Percentiles rank a stretch among this genome's conserved stretches.
Conservation (phyloP, 306 rosid genomes). For the Cicer yamashitae region DNA sequence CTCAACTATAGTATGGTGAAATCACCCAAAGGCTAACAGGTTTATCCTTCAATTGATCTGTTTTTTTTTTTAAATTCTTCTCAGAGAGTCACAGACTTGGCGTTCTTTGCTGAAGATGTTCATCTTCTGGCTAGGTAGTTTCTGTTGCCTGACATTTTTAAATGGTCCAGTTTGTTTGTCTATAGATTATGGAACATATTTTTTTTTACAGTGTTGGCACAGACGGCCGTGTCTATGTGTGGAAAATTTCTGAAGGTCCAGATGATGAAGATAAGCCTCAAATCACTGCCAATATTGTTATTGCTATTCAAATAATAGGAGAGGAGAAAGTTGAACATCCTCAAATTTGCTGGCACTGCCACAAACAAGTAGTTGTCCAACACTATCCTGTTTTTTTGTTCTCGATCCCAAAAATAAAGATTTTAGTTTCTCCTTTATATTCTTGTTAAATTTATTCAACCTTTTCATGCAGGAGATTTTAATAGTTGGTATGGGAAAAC, state of each 20-base stretch:
- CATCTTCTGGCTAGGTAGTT: constrained; percentile 95
- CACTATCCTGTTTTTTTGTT: constrained; percentile 31
- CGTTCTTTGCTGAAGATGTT: constrained; percentile 99
- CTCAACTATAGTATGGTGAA: constrained; percentile 6
- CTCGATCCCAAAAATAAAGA: constrained; percentile 4
- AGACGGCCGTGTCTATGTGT: constrained; percentile 88
- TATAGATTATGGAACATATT: constrained; percentile 42
- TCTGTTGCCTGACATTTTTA: constrained; percentile 30
- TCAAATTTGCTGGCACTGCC: constrained; percentile 97
- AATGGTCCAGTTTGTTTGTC: constrained; percentile 15
- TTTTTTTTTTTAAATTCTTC: constrained; percentile 25
- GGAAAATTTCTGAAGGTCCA: constrained; percentile 97
- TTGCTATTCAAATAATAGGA: constrained; percentile 78
- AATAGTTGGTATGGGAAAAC: constrained; percentile 89
- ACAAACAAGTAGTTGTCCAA: constrained; percentile 75
- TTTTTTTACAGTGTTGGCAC: constrained; percentile 80
- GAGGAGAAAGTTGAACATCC: constrained; percentile 86
- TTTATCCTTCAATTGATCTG: constrained; percentile 34
- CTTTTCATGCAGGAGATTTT: constrained; percentile 76
- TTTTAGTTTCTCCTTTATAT: constrained; percentile 24
- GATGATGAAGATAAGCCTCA: constrained; percentile 91
- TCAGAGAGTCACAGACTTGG: constrained; percentile 99
- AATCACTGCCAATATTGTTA: constrained; percentile 79
- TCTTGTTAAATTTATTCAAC: constrained; percentile 44
- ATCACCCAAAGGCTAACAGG: background rate